Evolutionary conservation across 106 monocot species (phyloP), one percentile per base, ranked within the genome.

Genomic region (Triglochin maritima): DNA sequence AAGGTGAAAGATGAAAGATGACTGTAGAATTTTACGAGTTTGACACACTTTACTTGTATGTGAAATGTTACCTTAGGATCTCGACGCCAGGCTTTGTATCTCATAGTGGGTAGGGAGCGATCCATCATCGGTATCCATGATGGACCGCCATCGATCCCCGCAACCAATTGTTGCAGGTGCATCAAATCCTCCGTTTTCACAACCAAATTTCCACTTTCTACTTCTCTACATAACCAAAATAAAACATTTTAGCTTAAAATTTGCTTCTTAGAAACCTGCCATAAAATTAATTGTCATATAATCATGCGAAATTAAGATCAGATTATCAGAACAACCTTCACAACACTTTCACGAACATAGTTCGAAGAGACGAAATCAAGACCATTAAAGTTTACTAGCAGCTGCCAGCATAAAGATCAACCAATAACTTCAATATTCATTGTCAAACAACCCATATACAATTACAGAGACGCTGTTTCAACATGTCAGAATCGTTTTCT

Each of bases 111-210:
- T 60, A 86, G 65, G 9, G 80, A 69, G 63, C 72, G 77, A 7
- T 89, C 86, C 93, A 94, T 94, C 93, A 94, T 89, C n/a, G 78
- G 81, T 7, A 64, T 74, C 93, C 93, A 89, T 29, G 64, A 59
- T 10, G 79, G 81, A 6, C 93, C 93, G 3, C 85, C 83, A 57
- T 93, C 89, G 4, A 64, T 84, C 58, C 57, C 84, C 57, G 86
- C 89, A 4, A 86, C 89, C 15, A 94, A 75, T 51, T 73, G 66
- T 17, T 45, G 69, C 3, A 94, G 72, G 71, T 84, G 79, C 64
- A 70, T 58, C 15, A 89, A 79, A 74, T 93, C 93, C 49, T 72
- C 81, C 46, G 12, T 55, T 7, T 64, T 74, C 57, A 93, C 83
- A 1, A 81, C 78, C 72, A 86, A 72, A 47, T 64, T 60, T 50